A percentile compares a stretch with the other conserved stretches of the same genome.
These are phyloP conservation scores for Sarocladium strictum DNA, from an alignment of 2,329 filamentous ascomycete genomes.

Conservation along the genomic window DNA sequence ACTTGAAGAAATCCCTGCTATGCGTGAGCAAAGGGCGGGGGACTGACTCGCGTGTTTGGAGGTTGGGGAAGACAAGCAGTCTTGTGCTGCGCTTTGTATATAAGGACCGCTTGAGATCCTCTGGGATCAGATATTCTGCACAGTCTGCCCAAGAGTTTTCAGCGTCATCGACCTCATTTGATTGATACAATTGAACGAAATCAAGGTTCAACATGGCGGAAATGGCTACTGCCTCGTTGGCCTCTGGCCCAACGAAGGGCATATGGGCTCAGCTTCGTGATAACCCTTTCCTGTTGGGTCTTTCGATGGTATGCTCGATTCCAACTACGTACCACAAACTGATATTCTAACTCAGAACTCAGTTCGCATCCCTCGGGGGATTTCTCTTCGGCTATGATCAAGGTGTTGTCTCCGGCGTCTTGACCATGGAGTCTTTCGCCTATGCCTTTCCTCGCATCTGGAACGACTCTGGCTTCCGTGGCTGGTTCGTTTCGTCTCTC, in stretches of 20 bases:
- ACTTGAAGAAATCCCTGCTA: not conserved
- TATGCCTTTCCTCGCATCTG: constrained; percentile 34
- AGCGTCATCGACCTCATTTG: not conserved
- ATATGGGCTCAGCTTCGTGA: constrained; percentile 23
- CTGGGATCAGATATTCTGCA: too few relatives aligned
- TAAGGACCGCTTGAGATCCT: not conserved
- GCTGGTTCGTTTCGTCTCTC: constrained; percentile 47
- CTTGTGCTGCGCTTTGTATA: not conserved
- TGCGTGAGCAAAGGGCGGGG: not conserved
- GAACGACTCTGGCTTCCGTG: constrained; percentile 39
- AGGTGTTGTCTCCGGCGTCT: constrained; percentile 32
- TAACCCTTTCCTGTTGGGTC: constrained; percentile 38
- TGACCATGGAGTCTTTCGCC: constrained; percentile 22
- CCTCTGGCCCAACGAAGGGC: constrained; percentile 14
- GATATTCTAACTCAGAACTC: not conserved
- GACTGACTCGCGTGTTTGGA: not conserved
- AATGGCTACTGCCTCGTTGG: not conserved
- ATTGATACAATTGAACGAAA: not conserved
- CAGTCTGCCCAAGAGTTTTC: too few relatives aligned
- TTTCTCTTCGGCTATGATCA: constrained; percentile 34
- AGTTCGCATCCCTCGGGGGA: constrained; percentile 23
- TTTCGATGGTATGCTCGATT: constrained; percentile 30
- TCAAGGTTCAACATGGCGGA: not conserved
- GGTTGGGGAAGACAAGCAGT: not conserved
- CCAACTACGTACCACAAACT: not conserved